These are phyloP conservation scores for Theobroma grandiflorum DNA, from an alignment of 441 rosid genomes.

Conservation along the genomic window DNA sequence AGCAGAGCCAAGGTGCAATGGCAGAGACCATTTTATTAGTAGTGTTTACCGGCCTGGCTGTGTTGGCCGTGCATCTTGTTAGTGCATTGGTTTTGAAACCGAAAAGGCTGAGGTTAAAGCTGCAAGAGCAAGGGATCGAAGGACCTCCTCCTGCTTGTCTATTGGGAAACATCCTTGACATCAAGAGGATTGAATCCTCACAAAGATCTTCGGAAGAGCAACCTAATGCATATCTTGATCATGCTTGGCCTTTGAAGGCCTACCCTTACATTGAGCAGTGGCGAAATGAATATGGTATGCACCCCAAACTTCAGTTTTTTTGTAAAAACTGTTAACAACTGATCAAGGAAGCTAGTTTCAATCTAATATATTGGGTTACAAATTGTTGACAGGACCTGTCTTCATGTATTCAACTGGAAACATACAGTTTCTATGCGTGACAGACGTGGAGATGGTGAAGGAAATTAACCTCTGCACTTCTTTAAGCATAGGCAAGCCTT, in stretches of 20 bases:
- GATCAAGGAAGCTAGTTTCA: neutral
- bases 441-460: conserved; percentile 46
- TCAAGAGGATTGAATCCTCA: conserved; percentile 1
- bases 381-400: conserved; percentile 34
- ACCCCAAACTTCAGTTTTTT: neutral
- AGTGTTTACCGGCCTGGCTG: conserved; percentile 20
- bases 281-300: conserved; percentile 15
- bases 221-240: neutral
- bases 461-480: conserved; percentile 44
- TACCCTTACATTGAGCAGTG: neutral
- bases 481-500: conserved; percentile 48
- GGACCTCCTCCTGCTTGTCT: conserved; percentile 46
- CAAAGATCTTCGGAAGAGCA: neutral
- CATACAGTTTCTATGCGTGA: conserved; percentile 34
- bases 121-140: conserved; percentile 46
- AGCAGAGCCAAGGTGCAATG: neutral
- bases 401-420: conserved; percentile 47
- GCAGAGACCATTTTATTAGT: neutral
- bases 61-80: conserved; percentile 18
- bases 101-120: conserved; percentile 30
- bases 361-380: neutral
- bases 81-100: conserved; percentile 33
- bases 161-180: conserved; percentile 12
- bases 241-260: conserved; percentile 17
- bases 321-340: too few relatives aligned